Base-by-base conservation (phyloP, 495 filamentous ascomycete species). In the Lepraria neglecta region DNA sequence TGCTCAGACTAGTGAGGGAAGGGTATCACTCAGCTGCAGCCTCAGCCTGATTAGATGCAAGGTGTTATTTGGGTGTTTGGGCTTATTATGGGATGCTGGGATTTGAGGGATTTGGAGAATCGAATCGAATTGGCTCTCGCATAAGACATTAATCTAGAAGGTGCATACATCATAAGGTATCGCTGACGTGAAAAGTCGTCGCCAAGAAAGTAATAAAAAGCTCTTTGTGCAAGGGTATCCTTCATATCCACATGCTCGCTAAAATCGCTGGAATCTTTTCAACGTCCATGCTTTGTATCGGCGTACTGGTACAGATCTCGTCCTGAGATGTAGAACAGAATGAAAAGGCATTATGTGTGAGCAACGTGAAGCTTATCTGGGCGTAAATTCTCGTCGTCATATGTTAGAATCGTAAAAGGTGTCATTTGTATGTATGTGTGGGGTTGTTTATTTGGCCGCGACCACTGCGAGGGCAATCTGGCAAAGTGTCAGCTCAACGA, bases 381-480 rank as follows among this genome's bases (percentile, higher is more conserved):
- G 9, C 35, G 35, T 38, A 38, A 38, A 38, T 38, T 38, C 35
- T 38, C 35, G 35, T 38, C 35, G 35, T 38, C 35, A 38, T 38
- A 38, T 38, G 35, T 38, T 12, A 12, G 12, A 12, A 38, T 38
- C 59, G 52, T 61, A 35, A 56, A 56, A 3, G 31, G 46, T 28
- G 58, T 59, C 58, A 19, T 59, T 50, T 12, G 45, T 38, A 43
- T 30, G 62, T 56, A 24, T 38, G 15, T 42, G 2, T 55, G 42
- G 28, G 17, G 43, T n/a, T 42, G 42, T 40, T 43, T 27, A 61
- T 33, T 42, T 59, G 31, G 64, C 64, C 33, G 64, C 55, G 46
- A 63, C 60, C 21, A 50, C 56, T 47, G 56, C 64, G 15, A 67
- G 55, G 6, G 42, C 45, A 45, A 67, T 55, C 62, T 72, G 48